Conservation (phyloP, 2,329 filamentous ascomycete genomes). For the Neopestalotiopsis rosae region DNA sequence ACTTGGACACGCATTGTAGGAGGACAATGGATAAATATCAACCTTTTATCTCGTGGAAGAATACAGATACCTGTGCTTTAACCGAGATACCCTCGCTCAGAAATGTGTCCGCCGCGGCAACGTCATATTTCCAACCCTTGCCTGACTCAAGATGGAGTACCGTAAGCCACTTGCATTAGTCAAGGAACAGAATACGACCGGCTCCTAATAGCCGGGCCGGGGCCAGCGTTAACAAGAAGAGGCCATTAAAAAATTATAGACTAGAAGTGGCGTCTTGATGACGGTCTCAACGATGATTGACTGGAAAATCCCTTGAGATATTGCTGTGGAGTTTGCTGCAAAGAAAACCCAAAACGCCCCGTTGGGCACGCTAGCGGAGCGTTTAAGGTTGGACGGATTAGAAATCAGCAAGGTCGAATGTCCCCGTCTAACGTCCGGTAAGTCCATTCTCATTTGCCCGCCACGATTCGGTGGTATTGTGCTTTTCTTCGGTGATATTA, state of each 20-base stretch:
- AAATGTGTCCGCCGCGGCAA: not conserved
- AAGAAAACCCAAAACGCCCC: not conserved
- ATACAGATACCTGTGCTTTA: too few species aligned
- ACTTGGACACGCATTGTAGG: too few species aligned
- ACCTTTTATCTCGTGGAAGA: too few species aligned
- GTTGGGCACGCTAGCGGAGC: not conserved
- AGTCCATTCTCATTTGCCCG: not conserved
- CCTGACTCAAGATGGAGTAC: not conserved
- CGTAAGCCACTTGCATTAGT: not conserved
- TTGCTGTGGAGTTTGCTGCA: not conserved
- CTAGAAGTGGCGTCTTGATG: not conserved
- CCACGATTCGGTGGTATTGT: not conserved
- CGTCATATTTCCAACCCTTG: not conserved
- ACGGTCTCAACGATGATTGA: not conserved
- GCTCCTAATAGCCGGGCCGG: not conserved
- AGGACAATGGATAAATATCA: too few species aligned
- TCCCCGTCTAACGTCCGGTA: not conserved
- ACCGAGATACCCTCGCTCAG: too few species aligned
- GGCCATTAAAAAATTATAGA: not conserved
- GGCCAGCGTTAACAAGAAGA: not conserved
- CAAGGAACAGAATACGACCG: not conserved
- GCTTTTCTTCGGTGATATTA: too few species aligned
- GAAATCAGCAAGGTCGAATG: not conserved
- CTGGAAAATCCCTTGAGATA: too few species aligned
- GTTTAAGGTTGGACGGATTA: not conserved